Evolutionary conservation across 176 grass and related monocot genomes (phyloP).

Genomic region (Oryza nivara): DNA sequence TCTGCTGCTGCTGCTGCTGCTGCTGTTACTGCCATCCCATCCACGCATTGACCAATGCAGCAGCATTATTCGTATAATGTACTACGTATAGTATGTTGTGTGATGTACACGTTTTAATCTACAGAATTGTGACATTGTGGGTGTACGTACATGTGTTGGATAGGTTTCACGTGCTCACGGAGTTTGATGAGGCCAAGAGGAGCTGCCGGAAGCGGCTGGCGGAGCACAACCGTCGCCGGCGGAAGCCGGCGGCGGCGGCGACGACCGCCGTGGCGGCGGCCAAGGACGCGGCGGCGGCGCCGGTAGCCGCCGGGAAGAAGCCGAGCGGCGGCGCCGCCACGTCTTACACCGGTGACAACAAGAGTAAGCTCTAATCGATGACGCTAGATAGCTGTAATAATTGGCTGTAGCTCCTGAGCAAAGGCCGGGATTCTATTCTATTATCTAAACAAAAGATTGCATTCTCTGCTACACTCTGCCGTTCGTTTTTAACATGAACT

Average conservation of each 20-base stretch:
- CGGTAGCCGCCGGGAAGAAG: conserved; percentile 31
- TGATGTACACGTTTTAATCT: background rate
- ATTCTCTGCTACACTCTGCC: background rate
- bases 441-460: background rate
- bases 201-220: conserved; percentile 79
- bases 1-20: background rate
- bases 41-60: conserved; percentile 21
- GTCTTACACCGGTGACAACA: conserved; percentile 47
- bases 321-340: conserved; percentile 2
- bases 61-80: background rate
- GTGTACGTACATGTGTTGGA: background rate
- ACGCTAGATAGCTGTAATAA: background rate
- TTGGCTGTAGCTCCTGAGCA: no score
- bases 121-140: background rate
- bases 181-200: conserved; percentile 79
- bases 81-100: background rate
- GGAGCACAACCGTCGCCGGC: conserved; percentile 83
- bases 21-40: background rate
- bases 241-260: conserved; percentile 49
- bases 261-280: no score
- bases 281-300: conserved; percentile 37
- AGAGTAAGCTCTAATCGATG: conserved; percentile 29
- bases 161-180: conserved; percentile 74
- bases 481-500: background rate
- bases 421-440: no score